Evolutionary conservation across 1,284 basidiomycete species (phyloP).

Genomic region (Naganishia albida): DNA sequence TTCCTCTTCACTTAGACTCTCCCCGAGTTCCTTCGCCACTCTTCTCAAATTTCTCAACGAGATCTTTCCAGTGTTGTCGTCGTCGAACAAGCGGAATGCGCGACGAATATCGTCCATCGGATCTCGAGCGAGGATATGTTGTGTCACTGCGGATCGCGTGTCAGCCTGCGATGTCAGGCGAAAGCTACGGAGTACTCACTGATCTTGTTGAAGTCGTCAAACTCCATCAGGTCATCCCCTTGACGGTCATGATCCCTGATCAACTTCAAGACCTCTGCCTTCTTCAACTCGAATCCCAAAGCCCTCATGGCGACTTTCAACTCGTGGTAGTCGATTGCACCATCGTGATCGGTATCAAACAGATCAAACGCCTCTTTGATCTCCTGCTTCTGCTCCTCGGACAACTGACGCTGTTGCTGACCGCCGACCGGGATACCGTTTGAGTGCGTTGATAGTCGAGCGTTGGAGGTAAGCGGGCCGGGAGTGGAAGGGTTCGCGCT

Average conservation of each 20-base stretch:
- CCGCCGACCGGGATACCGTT: constrained; percentile 25
- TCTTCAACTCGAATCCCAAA: constrained; percentile 95
- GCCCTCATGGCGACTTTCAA: constrained; percentile 98
- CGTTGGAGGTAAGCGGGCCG: constrained; percentile 24
- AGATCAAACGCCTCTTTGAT: constrained; percentile 99
- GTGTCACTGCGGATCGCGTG: constrained; percentile 69
- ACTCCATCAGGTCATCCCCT: constrained; percentile 88
- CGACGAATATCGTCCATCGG: constrained; percentile 94
- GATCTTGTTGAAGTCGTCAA: constrained; percentile 91
- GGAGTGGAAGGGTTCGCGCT: constrained; percentile 24
- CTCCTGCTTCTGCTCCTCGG: constrained; percentile 94
- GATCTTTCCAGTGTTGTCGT: constrained; percentile 94
- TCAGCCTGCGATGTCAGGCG: neutral
- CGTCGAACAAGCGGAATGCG: constrained; percentile 95
- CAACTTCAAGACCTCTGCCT: constrained; percentile 94
- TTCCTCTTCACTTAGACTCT: constrained; percentile 93
- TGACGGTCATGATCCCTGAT: constrained; percentile 88
- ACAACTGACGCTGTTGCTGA: constrained; percentile 64
- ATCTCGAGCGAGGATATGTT: constrained; percentile 87
- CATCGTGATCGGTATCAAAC: constrained; percentile 98
- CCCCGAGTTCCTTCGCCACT: constrained; percentile 96
- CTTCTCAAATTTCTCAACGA: constrained; percentile 84
- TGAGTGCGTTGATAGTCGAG: constrained; percentile 24
- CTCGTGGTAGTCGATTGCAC: constrained; percentile 95
- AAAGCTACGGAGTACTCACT: constrained; percentile 66